Percentiles rank a stretch among this genome's conserved stretches.
Conservation (phyloP, 2,329 filamentous ascomycete genomes). For the Helotiales sp. region DNA sequence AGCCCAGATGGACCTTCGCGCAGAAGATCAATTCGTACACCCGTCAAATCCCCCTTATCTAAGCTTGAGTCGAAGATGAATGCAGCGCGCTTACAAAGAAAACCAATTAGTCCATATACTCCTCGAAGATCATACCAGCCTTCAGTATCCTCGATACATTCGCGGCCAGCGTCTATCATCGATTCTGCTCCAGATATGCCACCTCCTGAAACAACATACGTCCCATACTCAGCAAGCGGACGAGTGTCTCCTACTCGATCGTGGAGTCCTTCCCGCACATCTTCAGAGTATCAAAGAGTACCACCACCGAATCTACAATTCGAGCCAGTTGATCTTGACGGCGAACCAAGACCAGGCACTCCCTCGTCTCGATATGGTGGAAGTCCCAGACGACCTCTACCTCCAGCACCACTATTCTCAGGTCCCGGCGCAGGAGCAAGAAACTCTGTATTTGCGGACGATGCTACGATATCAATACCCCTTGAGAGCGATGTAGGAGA, state of each 20-base stretch:
- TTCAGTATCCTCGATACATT: slow-evolving; percentile 44
- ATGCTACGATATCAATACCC: slow-evolving; percentile 72
- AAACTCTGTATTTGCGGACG: slow-evolving; percentile 58
- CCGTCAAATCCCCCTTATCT: slow-evolving; percentile 39
- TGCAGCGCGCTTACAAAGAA: slow-evolving; percentile 31
- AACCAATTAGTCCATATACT: slow-evolving; percentile 28
- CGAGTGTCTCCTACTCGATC: slow-evolving; percentile 55
- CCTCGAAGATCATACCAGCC: slow-evolving; percentile 49
- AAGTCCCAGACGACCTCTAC: slow-evolving; percentile 82
- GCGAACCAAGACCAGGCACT: slow-evolving; percentile 85
- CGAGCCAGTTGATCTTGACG: slow-evolving; percentile 86
- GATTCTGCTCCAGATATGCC: slow-evolving; percentile 61
- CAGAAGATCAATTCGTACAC: slow-evolving; percentile 36
- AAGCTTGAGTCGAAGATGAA: slow-evolving; percentile 18
- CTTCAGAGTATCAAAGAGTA: slow-evolving; percentile 62
- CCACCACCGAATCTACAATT: slow-evolving; percentile 74
- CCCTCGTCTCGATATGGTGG: slow-evolving; percentile 87
- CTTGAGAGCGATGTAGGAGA: slow-evolving; percentile 54
- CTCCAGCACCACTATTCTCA: slow-evolving; percentile 83
- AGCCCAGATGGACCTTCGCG: slow-evolving; percentile 53
- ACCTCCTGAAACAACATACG: slow-evolving; percentile 64
- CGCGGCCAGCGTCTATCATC: slow-evolving; percentile 49
- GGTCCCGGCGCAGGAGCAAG: slow-evolving; percentile 49
- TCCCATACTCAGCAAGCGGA: slow-evolving; percentile 52
- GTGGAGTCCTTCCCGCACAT: slow-evolving; percentile 55